phyloP scores from a whole-genome alignment of 73 alveolate genomes.

The Symbiodinium pilosum region DNA sequence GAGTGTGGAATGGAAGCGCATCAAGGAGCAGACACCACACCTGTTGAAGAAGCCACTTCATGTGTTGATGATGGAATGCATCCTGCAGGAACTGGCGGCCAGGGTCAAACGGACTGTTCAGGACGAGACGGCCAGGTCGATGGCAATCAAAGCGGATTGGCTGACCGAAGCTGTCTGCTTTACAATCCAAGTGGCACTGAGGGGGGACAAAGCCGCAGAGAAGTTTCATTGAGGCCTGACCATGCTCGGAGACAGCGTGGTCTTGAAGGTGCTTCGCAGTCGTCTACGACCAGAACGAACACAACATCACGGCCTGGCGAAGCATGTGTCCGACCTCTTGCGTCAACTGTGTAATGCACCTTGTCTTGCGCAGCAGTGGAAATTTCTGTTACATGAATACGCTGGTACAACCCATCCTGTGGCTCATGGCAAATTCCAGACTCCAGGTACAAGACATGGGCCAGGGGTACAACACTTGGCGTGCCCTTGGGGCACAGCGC shows the following conservation, averaged over 20 bases:
- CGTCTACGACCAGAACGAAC: not conserved
- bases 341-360: not conserved
- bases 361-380: not conserved
- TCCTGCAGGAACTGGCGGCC: not conserved
- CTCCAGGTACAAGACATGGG: no score
- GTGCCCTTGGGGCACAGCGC: no score
- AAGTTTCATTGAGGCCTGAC: not conserved
- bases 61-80: not conserved
- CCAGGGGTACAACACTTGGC: no score
- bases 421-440: no score
- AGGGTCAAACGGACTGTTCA: not conserved
- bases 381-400: not conserved
- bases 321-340: not conserved
- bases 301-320: not conserved
- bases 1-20: not conserved
- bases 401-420: no score
- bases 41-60: not conserved
- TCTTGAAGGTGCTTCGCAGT: not conserved
- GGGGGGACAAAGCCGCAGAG: not conserved
- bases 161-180: not conserved
- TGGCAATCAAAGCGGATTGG: not conserved
- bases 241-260: not conserved
- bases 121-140: not conserved
- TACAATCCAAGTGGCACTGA: not conserved
- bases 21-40: not conserved